A percentile compares a stretch with the other conserved stretches of the same genome.
phyloP scores from a whole-genome alignment of 805 yeast species.

The Suhomyces tanzawaensis region DNA sequence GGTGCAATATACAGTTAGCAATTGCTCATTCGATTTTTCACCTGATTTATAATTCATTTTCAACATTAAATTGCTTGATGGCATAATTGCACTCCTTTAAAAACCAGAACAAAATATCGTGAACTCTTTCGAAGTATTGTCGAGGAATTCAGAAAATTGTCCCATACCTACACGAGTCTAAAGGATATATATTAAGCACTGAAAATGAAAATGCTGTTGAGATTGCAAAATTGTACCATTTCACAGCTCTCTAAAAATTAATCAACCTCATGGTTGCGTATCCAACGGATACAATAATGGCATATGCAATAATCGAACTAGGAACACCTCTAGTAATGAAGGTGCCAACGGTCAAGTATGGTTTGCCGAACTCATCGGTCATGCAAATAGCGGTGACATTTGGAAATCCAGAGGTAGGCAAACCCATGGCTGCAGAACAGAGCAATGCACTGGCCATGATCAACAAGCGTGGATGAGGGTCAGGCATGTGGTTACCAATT shows the following conservation, averaged over 20 bases:
- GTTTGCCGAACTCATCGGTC: slow-evolving; percentile 42
- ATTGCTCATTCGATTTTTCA: too few species aligned
- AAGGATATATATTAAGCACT: too few species aligned
- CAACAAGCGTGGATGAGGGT: slow-evolving; percentile 38
- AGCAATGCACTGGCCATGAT: slow-evolving; percentile 42
- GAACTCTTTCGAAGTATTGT: too few species aligned
- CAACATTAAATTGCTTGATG: too few species aligned
- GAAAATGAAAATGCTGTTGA: neutral
- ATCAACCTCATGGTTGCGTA: slow-evolving; percentile 36
- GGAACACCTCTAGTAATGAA: slow-evolving; percentile 45
- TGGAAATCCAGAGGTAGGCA: slow-evolving; percentile 45
- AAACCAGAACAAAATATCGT: too few species aligned
- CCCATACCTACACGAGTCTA: too few species aligned
- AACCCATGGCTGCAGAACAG: slow-evolving; percentile 46
- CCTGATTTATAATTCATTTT: too few species aligned
- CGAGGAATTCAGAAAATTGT: too few species aligned
- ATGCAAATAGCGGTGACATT: slow-evolving; percentile 44
- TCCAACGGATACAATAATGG: slow-evolving; percentile 35
- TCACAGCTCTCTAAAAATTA: slow-evolving; percentile 7
- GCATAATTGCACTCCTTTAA: too few species aligned
- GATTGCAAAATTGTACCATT: neutral
- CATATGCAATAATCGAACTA: slow-evolving; percentile 36
- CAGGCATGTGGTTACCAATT: slow-evolving; percentile 36
- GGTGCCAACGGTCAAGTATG: slow-evolving; percentile 39
- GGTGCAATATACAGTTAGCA: too few species aligned